phyloP scores from a whole-genome alignment of 2,329 filamentous ascomycete genomes.

The Penicillium paneum region DNA sequence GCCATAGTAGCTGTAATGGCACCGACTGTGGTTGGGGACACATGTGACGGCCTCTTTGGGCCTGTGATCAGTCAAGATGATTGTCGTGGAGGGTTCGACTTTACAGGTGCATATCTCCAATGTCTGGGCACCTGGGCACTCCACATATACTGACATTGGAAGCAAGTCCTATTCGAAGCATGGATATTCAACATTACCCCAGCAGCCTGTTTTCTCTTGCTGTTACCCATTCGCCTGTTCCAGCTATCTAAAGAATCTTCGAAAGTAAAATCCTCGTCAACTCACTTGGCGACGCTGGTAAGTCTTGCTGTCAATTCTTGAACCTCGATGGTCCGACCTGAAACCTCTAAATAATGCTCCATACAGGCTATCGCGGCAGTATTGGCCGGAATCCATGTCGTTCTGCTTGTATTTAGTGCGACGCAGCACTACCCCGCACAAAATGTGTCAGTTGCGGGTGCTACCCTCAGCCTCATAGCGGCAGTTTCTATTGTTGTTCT shows the following conservation, averaged over 20 bases:
- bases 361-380: background rate
- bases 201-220: constrained; percentile 6
- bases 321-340: background rate
- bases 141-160: background rate
- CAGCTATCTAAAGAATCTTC: constrained; percentile 10
- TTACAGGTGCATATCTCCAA: background rate
- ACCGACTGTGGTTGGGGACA: background rate
- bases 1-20: background rate
- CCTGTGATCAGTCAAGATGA: background rate
- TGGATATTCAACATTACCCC: background rate
- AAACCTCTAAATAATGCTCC: background rate
- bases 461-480: constrained; percentile 16
- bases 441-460: constrained; percentile 1
- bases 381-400: background rate
- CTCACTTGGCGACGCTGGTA: constrained; percentile 10
- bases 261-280: constrained; percentile 12
- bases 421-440: background rate
- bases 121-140: background rate
- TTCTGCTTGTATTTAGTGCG: background rate
- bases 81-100: background rate
- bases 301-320: background rate
- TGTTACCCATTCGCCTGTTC: constrained; percentile 12
- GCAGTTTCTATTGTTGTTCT: constrained; percentile 18
- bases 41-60: background rate
- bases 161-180: background rate